Conservation (phyloP, 2,329 filamentous ascomycete species). For the Neodidymelliopsis sp. region DNA sequence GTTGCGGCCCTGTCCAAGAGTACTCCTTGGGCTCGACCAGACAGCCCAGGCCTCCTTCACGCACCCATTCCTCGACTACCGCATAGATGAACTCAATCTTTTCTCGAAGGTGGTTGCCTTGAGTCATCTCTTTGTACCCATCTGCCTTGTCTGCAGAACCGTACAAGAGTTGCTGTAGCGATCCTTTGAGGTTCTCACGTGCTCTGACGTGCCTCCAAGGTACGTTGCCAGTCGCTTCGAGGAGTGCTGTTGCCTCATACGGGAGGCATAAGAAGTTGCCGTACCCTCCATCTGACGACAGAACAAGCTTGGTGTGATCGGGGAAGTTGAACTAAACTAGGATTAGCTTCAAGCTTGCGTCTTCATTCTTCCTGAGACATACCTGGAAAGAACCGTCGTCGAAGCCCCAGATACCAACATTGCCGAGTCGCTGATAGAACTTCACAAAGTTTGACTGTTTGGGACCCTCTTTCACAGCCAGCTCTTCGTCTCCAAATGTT, state of each 20-base stretch:
- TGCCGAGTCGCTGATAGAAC: conserved; percentile 82
- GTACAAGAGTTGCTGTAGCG: conserved; percentile 76
- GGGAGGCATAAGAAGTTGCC: conserved; percentile 81
- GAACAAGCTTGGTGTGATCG: conserved; percentile 84
- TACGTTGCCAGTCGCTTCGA: conserved; percentile 67
- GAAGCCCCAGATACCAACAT: conserved; percentile 83
- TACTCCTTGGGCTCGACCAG: conserved; percentile 47
- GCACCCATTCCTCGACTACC: conserved; percentile 74
- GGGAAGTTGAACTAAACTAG: conserved; percentile 79
- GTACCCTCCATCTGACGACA: conserved; percentile 76
- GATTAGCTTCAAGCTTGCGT: background rate
- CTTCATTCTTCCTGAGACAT: conserved; percentile 31
- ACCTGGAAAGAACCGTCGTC: conserved; percentile 80
- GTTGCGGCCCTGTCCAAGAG: conserved; percentile 54
- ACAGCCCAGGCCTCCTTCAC: conserved; percentile 71
- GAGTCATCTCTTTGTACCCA: conserved; percentile 63
- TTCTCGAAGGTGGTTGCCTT: conserved; percentile 74
- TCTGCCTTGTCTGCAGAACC: conserved; percentile 57
- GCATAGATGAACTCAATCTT: conserved; percentile 77
- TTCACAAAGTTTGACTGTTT: conserved; percentile 67
- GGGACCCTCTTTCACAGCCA: conserved; percentile 58
- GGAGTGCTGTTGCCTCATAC: conserved; percentile 71
- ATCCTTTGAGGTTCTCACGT: conserved; percentile 74
- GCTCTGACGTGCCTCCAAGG: conserved; percentile 73
- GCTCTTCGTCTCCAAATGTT: conserved; percentile 50